Percentiles rank a stretch among this genome's conserved stretches.
phyloP scores from a whole-genome alignment of 164 flowering plant species.

The Hamamelis virginiana region DNA sequence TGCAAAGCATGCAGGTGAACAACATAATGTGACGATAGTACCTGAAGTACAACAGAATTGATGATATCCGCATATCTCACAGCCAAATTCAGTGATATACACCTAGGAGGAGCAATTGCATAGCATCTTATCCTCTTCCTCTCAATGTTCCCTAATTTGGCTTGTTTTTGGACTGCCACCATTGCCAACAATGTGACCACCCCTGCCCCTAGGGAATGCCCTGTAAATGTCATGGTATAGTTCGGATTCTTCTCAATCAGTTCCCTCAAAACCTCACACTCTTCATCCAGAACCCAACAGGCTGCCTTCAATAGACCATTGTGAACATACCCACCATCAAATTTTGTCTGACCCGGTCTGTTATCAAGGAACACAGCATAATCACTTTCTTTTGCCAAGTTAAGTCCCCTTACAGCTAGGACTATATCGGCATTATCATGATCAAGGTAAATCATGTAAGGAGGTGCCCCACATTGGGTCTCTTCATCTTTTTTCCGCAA shows the following conservation, averaged over 20 bases:
- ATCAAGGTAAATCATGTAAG: slow-evolving; percentile 61
- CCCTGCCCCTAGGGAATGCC: slow-evolving; percentile 71
- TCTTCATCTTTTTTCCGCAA: slow-evolving; percentile 44
- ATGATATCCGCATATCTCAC: slow-evolving; percentile 80
- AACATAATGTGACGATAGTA: slow-evolving; percentile 16
- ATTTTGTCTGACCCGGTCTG: slow-evolving; percentile 58
- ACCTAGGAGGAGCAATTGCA: slow-evolving; percentile 69
- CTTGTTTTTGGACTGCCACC: slow-evolving; percentile 50
- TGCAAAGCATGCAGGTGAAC: not conserved
- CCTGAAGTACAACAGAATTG: slow-evolving; percentile 77
- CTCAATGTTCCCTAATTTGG: slow-evolving; percentile 53
- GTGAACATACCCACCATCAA: slow-evolving; percentile 76
- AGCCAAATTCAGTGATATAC: slow-evolving; percentile 68
- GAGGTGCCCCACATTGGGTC: slow-evolving; percentile 49
- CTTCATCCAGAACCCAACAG: slow-evolving; percentile 51
- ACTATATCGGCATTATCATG: slow-evolving; percentile 55
- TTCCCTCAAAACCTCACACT: slow-evolving; percentile 44
- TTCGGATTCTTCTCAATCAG: slow-evolving; percentile 40
- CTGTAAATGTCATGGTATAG: slow-evolving; percentile 58
- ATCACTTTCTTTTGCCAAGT: slow-evolving; percentile 59
- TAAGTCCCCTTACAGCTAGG: slow-evolving; percentile 57
- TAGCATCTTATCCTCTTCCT: slow-evolving; percentile 65
- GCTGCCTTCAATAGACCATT: slow-evolving; percentile 74
- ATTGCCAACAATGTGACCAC: slow-evolving; percentile 58
- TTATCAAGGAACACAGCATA: slow-evolving; percentile 60